phyloP scores from a whole-genome alignment of 164 flowering plant genomes.

The Piper longum region DNA sequence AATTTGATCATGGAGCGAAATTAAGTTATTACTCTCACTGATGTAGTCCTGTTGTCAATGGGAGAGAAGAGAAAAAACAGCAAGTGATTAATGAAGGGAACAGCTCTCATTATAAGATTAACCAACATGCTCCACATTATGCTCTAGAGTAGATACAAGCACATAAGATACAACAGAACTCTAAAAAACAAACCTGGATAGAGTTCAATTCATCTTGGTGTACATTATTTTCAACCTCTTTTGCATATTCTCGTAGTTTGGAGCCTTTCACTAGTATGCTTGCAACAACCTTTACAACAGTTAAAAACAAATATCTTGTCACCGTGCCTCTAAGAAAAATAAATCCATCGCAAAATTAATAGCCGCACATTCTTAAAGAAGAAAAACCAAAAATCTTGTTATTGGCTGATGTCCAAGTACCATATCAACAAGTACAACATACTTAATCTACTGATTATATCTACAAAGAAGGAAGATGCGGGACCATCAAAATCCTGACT shows the following conservation, averaged over 20 bases:
- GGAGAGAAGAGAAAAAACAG: background rate
- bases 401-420: background rate
- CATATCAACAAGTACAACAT: background rate
- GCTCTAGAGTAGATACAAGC: background rate
- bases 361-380: background rate
- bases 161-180: background rate
- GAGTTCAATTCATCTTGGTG: slow-evolving; percentile 85
- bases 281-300: slow-evolving; percentile 57
- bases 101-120: background rate
- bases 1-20: slow-evolving; percentile 93
- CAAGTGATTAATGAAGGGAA: background rate
- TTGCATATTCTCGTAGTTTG: slow-evolving; percentile 65
- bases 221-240: slow-evolving; percentile 80
- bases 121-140: background rate
- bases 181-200: slow-evolving; percentile 46
- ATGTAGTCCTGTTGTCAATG: slow-evolving; percentile 68
- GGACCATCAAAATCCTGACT: background rate
- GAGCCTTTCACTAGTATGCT: slow-evolving; percentile 82
- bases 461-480: background rate
- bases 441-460: background rate
- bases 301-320: background rate
- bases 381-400: background rate
- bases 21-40: slow-evolving; percentile 89
- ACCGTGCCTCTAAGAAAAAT: too few relatives aligned
- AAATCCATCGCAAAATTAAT: background rate